Evolutionary conservation across 2,329 filamentous ascomycete species (phyloP).

Genomic region (Fusarium sp.): DNA sequence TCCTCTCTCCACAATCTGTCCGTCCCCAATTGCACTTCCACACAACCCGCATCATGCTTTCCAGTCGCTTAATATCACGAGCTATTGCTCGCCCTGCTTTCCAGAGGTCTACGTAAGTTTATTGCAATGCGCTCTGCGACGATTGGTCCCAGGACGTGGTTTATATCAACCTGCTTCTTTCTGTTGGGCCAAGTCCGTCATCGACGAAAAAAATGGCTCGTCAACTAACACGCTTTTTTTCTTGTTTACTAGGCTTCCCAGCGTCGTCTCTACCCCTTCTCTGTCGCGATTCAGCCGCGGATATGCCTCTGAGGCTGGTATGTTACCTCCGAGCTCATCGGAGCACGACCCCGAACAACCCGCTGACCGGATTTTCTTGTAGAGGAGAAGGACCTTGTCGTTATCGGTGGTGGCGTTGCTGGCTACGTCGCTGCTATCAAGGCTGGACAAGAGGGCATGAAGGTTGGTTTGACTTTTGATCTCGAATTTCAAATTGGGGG

Average conservation of each 20-base stretch:
- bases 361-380: conserved; percentile 42
- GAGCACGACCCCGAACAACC: conserved; percentile 25
- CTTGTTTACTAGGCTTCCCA: conserved; percentile 57
- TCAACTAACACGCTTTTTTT: conserved; percentile 33
- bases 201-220: conserved; percentile 40
- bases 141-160: conserved; percentile 16
- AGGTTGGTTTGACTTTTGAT: conserved; percentile 65
- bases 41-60: conserved; percentile 62
- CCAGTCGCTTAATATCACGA: conserved; percentile 70
- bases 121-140: conserved; percentile 19
- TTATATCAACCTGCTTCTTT: conserved; percentile 28
- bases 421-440: conserved; percentile 99
- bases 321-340: conserved; percentile 47
- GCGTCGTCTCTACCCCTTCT: conserved; percentile 58
- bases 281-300: conserved; percentile 67
- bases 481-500: conserved; percentile 1
- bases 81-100: conserved; percentile 67
- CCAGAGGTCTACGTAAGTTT: conserved; percentile 64
- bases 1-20: conserved; percentile 37
- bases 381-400: conserved; percentile 97
- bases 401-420: conserved; percentile 97
- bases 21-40: conserved; percentile 44
- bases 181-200: conserved; percentile 14
- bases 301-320: conserved; percentile 69
- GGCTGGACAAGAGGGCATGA: conserved; percentile 95